Percentiles rank a stretch among this genome's conserved stretches.
Conservation (phyloP, 768 basidiomycete genomes). For the Auriscalpium vulgare region DNA sequence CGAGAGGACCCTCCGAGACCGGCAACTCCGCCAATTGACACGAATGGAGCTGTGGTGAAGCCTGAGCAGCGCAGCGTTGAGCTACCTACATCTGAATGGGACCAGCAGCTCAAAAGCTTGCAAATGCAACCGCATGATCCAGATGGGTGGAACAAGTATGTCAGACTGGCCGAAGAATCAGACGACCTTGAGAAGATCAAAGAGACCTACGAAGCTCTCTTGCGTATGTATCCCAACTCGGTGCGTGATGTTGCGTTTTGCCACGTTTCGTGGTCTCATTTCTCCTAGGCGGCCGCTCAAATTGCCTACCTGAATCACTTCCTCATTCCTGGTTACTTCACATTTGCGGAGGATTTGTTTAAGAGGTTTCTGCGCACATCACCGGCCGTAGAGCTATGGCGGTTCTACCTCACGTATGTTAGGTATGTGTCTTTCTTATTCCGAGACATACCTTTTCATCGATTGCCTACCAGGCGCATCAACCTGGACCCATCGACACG, state of each 20-base stretch:
- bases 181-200: conserved; percentile 77
- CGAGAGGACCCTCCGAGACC: conserved; percentile 25
- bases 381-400: conserved; percentile 86
- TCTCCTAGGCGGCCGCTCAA: conserved; percentile 65
- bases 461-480: conserved; percentile 41
- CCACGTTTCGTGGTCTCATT: conserved; percentile 15
- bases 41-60: conserved; percentile 4
- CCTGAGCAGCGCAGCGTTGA: conserved; percentile 9
- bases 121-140: conserved; percentile 65
- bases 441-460: conserved; percentile 3
- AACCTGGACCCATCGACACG: conserved; percentile 63
- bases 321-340: conserved; percentile 55
- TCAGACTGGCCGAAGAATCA: conserved; percentile 67
- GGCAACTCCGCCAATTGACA: conserved; percentile 12
- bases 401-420: conserved; percentile 90
- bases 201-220: conserved; percentile 72
- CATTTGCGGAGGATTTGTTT: conserved; percentile 83
- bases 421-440: conserved; percentile 30
- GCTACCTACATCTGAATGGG: conserved; percentile 55
- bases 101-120: conserved; percentile 51
- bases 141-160: conserved; percentile 70
- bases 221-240: conserved; percentile 85
- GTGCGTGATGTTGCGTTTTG: conserved; percentile 41
- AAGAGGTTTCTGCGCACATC: conserved; percentile 78
- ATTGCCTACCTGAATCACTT: conserved; percentile 79